Conservation (phyloP, 257 asterid species). For the Parsonsia alboflavescens region DNA sequence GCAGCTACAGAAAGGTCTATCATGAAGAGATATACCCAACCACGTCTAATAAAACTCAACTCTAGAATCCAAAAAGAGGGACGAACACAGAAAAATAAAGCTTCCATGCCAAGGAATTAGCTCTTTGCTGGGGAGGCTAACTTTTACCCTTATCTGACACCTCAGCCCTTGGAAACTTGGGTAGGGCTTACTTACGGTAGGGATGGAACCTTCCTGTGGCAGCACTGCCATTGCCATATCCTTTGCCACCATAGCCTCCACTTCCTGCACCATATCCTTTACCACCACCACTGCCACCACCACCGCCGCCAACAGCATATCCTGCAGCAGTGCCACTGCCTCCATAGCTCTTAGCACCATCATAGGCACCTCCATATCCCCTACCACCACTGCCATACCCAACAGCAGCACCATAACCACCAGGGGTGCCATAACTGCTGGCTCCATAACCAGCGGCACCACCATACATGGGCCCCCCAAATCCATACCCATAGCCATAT, state of each 20-base stretch:
- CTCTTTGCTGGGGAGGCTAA: slow-evolving; percentile 1
- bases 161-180: neutral
- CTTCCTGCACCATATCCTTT: slow-evolving; percentile 25
- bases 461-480: slow-evolving; percentile 82
- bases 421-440: slow-evolving; percentile 51
- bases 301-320: slow-evolving; percentile 36
- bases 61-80: slow-evolving; percentile 1
- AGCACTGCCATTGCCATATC: slow-evolving; percentile 49
- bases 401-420: slow-evolving; percentile 58
- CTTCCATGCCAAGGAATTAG: slow-evolving; percentile 3
- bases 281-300: slow-evolving; percentile 33
- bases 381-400: slow-evolving; percentile 57
- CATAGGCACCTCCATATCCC: slow-evolving; percentile 54
- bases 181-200: slow-evolving; percentile 51
- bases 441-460: slow-evolving; percentile 76
- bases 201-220: slow-evolving; percentile 76
- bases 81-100: neutral
- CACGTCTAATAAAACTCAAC: slow-evolving; percentile 9
- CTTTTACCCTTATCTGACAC: neutral
- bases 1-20: slow-evolving; percentile 3
- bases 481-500: slow-evolving; percentile 89
- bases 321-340: slow-evolving; percentile 46
- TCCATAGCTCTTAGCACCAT: slow-evolving; percentile 51
- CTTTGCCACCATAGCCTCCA: slow-evolving; percentile 35
- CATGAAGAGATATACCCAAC: slow-evolving; percentile 2